phyloP scores from a whole-genome alignment of 805 yeast genomes.

The Suhomyces sp. region DNA sequence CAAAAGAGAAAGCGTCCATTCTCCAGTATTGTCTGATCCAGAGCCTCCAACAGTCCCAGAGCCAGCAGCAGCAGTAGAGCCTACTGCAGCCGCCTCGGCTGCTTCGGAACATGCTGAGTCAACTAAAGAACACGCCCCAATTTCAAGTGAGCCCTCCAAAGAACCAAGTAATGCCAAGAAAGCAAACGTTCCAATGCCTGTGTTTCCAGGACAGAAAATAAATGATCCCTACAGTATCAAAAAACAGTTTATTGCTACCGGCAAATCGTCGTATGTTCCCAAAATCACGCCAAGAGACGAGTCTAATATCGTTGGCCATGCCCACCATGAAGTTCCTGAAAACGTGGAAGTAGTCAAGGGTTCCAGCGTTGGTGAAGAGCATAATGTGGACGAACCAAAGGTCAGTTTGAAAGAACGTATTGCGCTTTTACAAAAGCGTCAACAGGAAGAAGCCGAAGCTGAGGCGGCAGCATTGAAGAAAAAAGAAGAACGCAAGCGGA shows the following conservation, averaged over 20 bases:
- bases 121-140: not conserved
- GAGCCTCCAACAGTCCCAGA: not conserved
- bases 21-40: not conserved
- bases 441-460: constrained; percentile 72
- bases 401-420: constrained; percentile 85
- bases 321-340: constrained; percentile 23
- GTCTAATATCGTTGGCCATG: constrained; percentile 28
- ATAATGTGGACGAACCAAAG: constrained; percentile 59
- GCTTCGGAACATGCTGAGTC: not conserved
- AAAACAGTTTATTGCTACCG: constrained; percentile 53
- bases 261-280: constrained; percentile 61
- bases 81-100: not conserved
- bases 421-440: constrained; percentile 76
- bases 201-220: constrained; percentile 30
- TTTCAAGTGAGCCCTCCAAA: not conserved
- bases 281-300: constrained; percentile 41
- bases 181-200: constrained; percentile 19
- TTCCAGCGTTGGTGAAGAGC: constrained; percentile 29
- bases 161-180: not conserved
- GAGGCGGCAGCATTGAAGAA: constrained; percentile 58
- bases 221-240: constrained; percentile 48
- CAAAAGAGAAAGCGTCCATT: constrained; percentile 2
- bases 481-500: constrained; percentile 49
- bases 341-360: constrained; percentile 24
- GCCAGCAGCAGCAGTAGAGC: not conserved